Percentiles rank a stretch among this genome's conserved stretches.
Conservation (phyloP, 345 rosid genomes). For the Theobroma cacao region DNA sequence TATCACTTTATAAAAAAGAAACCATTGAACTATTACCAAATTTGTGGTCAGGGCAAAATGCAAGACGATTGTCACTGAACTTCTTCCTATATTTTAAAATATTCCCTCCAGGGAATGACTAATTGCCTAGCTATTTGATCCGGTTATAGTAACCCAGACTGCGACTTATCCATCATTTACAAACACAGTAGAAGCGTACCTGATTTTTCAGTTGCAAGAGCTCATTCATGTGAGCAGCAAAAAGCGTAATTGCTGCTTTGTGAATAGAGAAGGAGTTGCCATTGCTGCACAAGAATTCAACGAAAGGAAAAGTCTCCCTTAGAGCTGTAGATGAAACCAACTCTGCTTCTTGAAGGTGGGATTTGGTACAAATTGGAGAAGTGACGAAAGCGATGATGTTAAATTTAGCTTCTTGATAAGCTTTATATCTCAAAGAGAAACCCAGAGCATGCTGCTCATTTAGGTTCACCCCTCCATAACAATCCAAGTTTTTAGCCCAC, state of each 20-base stretch:
- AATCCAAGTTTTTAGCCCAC: constrained; percentile 33
- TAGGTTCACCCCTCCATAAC: constrained; percentile 13
- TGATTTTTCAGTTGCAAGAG: constrained; percentile 35
- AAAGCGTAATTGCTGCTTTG: constrained; percentile 36
- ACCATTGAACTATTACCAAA: too few relatives aligned
- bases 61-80: too few relatives aligned
- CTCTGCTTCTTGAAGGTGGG: constrained; percentile 14
- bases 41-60: too few relatives aligned
- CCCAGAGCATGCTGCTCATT: constrained; percentile 9
- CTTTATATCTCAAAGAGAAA: constrained; percentile 15
- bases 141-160: not conserved
- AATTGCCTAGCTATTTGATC: not conserved
- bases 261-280: constrained; percentile 36
- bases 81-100: not conserved
- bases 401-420: constrained; percentile 1
- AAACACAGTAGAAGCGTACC: constrained; percentile 28
- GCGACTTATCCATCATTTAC: not conserved
- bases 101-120: too few relatives aligned
- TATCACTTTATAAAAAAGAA: too few relatives aligned
- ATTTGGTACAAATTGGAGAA: constrained; percentile 18
- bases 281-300: constrained; percentile 45
- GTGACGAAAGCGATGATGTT: constrained; percentile 41
- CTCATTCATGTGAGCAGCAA: constrained; percentile 16
- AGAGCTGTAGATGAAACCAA: constrained; percentile 30
- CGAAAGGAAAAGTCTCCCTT: constrained; percentile 14